Evolutionary conservation across 306 rosid species (phyloP), one percentile per base, ranked within the genome.

Genomic region (Neltuma alba): DNA sequence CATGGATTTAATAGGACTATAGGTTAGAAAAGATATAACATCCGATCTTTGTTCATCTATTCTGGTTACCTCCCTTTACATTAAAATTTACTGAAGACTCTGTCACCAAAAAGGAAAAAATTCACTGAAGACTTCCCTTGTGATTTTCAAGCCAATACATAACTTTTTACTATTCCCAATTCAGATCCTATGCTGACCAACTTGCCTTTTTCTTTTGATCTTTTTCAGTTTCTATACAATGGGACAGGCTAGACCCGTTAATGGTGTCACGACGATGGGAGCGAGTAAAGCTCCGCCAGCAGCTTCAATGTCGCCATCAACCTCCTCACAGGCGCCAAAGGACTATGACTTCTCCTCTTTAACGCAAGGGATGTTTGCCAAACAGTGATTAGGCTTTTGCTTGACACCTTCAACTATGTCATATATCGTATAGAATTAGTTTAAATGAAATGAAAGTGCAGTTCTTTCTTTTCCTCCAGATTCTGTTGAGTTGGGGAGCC

Each of bases 271-370:
- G 18, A 44, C 82, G 37, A 5, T 78, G 0, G 89, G 80, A 64
- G 84, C 18, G 11, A 86, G 78, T 50, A 89, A 83, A 74, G 85
- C 89, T 77, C 88, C 85, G 75, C 41, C 95, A n/a, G 77, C 87
- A 7, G 76, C 89, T 69, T 80, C 91, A 0, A 79, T 77, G n/a
- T 11, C 73, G 28, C 68, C 92, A 45, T 83, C 94, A 36, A 75
- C 86, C 80, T 33, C 92, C 28, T 76, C 90, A 15, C 85, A 84
- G 34, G 77, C 89, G 5, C 92, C 72, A 50, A 89, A 84, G 40
- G 97, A 92, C 25, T 91, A 87, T 74, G 99, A 94, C 75, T 94
- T 94, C 89, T 94, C 97, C 62, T 92, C 97, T 42, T 84, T 94
- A 80, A 94, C 97, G 28, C 94, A 91, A 68, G 93, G 97, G 81